Conservation (phyloP, 2,329 filamentous ascomycete species). For the Tolypocladium guangdongense region DNA sequence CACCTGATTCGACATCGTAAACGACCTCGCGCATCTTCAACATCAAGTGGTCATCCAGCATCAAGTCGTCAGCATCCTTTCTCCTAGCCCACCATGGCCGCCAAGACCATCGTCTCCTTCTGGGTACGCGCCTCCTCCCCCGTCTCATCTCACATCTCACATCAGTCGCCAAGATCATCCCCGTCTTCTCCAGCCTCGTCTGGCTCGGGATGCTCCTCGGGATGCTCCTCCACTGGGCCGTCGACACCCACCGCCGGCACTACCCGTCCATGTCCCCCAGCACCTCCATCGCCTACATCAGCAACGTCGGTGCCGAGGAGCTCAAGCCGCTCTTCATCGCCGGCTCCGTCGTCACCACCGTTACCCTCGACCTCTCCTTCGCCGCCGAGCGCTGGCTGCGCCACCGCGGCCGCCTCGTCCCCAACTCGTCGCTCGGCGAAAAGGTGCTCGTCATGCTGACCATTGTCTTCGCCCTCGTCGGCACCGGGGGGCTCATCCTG, state of each 20-base stretch:
- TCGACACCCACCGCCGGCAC: conserved; percentile 38
- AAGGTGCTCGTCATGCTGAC: conserved; percentile 50
- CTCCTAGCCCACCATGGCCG: conserved; percentile 15
- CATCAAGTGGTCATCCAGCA: background rate
- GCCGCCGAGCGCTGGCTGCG: conserved; percentile 74
- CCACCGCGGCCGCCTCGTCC: conserved; percentile 66
- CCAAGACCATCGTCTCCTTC: conserved; percentile 22
- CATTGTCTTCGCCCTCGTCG: conserved; percentile 60
- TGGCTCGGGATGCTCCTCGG: conserved; percentile 60
- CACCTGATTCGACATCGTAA: background rate
- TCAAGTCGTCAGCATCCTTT: background rate
- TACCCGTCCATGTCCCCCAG: conserved; percentile 48
- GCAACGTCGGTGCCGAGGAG: conserved; percentile 47
- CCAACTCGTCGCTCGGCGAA: conserved; percentile 54
- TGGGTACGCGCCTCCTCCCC: conserved; percentile 21
- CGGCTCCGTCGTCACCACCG: conserved; percentile 58
- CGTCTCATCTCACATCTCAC: background rate
- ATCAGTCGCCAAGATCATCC: conserved; percentile 40
- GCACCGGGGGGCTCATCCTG: conserved; percentile 70
- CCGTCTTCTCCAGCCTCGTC: conserved; percentile 53
- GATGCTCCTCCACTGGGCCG: conserved; percentile 60
- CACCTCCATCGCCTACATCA: conserved; percentile 62
- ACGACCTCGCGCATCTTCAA: background rate
- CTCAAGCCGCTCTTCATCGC: conserved; percentile 73
- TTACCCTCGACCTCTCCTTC: conserved; percentile 75